A percentile compares a stretch with the other conserved stretches of the same genome.
Evolutionary conservation across 768 basidiomycete species (phyloP).

Genomic region (Suillus placidus): DNA sequence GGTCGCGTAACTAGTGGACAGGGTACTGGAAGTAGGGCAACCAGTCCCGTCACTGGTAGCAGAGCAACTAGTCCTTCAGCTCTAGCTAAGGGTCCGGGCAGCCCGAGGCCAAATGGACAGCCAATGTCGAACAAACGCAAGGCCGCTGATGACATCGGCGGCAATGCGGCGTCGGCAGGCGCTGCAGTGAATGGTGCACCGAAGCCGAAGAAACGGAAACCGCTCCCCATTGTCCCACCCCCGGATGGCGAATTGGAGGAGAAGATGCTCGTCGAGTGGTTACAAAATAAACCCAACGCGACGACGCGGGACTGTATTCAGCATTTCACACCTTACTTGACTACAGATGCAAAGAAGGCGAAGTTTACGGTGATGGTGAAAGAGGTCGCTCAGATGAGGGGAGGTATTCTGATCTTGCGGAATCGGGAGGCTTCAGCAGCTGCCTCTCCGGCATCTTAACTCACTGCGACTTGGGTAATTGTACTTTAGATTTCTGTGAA

Average conservation of each 20-base stretch:
- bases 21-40: slow-evolving; percentile 51
- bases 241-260: slow-evolving; percentile 63
- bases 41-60: slow-evolving; percentile 48
- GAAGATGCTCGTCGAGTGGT: slow-evolving; percentile 72
- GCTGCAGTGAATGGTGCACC: slow-evolving; percentile 28
- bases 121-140: slow-evolving; percentile 64
- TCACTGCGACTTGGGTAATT: background rate
- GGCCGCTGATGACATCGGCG: slow-evolving; percentile 42
- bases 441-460: slow-evolving; percentile 23
- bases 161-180: slow-evolving; percentile 14
- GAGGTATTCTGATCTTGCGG: slow-evolving; percentile 62
- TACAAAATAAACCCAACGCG: slow-evolving; percentile 67
- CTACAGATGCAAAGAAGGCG: slow-evolving; percentile 66
- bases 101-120: slow-evolving; percentile 42
- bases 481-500: slow-evolving; percentile 8
- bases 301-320: slow-evolving; percentile 81
- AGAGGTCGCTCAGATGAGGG: slow-evolving; percentile 75
- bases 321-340: slow-evolving; percentile 76
- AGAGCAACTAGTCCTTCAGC: slow-evolving; percentile 37
- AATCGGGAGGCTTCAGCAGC: slow-evolving; percentile 36
- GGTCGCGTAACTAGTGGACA: slow-evolving; percentile 57
- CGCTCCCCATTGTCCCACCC: slow-evolving; percentile 38
- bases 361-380: slow-evolving; percentile 80
- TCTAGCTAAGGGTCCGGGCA: slow-evolving; percentile 22
- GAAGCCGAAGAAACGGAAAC: slow-evolving; percentile 61